These are phyloP conservation scores for Posidonia oceanica DNA, from an alignment of 116 monocot species.

Conservation along the genomic window DNA sequence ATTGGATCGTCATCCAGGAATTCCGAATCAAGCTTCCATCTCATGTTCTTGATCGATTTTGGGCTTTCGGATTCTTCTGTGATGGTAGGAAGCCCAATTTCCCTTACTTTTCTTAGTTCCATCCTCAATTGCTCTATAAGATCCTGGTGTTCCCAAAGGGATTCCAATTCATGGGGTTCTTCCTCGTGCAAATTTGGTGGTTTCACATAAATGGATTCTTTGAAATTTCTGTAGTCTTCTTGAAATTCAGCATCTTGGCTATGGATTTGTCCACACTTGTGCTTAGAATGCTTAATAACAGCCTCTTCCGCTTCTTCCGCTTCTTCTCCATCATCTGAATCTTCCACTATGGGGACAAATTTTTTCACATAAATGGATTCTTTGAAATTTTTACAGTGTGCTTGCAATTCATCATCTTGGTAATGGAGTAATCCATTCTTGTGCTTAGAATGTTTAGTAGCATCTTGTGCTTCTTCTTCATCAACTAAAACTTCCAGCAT, in stretches of 20 bases:
- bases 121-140: conserved; percentile 67
- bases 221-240: not conserved
- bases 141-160: conserved; percentile 84
- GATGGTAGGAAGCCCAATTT: conserved; percentile 53
- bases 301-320: no score
- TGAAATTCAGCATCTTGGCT: not conserved
- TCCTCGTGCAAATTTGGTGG: not conserved
- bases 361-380: not conserved
- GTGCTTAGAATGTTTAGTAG: no score
- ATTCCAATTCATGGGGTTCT: conserved; percentile 41
- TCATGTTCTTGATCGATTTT: conserved; percentile 37
- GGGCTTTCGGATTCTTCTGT: conserved; percentile 62
- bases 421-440: no score
- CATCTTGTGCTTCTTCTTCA: no score
- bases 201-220: not conserved
- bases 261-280: no score
- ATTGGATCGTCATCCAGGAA: conserved; percentile 55
- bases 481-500: no score
- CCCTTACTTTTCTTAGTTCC: conserved; percentile 53
- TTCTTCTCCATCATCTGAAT: no score
- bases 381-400: not conserved
- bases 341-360: no score
- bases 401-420: not conserved
- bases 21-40: conserved; percentile 42
- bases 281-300: no score